Evolutionary conservation across 495 filamentous ascomycete species (phyloP).

Genomic region (Podospora conica): DNA sequence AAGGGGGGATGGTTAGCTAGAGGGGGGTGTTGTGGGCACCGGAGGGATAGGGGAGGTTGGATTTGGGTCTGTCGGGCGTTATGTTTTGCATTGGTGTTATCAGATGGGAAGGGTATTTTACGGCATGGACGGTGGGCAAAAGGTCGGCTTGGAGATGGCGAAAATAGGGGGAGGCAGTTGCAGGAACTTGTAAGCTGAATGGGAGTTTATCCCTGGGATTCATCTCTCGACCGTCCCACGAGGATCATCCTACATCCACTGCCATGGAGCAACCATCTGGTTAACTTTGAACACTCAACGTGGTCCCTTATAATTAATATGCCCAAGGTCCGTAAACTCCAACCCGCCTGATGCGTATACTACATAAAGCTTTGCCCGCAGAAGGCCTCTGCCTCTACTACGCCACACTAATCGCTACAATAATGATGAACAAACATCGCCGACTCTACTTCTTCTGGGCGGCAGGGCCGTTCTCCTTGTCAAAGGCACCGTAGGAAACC

Average conservation of each 20-base stretch:
- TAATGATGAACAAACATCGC: neutral
- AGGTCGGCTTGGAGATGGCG: neutral
- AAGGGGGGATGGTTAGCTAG: conserved; percentile 1
- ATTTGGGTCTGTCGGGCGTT: neutral
- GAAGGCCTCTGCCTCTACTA: neutral
- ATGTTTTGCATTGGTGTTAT: neutral
- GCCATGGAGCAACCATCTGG: neutral
- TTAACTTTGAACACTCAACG: neutral
- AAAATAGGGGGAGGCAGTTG: neutral
- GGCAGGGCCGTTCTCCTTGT: conserved; percentile 85
- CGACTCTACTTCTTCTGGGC: conserved; percentile 71
- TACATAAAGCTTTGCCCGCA: conserved; percentile 4
- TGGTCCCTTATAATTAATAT: conserved; percentile 9
- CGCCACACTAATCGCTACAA: neutral
- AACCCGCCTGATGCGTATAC: conserved; percentile 8
- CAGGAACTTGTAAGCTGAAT: neutral
- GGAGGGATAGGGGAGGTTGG: neutral
- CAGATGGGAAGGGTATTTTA: neutral
- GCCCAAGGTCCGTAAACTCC: conserved; percentile 18
- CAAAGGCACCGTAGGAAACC: conserved; percentile 89
- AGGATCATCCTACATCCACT: neutral
- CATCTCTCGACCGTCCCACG: neutral
- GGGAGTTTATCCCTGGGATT: neutral
- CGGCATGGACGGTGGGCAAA: neutral
- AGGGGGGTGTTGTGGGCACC: neutral